Evolutionary conservation across 306 rosid genomes (phyloP), one percentile per base, ranked within the genome.

Genomic region (Dalbergia cultrata): DNA sequence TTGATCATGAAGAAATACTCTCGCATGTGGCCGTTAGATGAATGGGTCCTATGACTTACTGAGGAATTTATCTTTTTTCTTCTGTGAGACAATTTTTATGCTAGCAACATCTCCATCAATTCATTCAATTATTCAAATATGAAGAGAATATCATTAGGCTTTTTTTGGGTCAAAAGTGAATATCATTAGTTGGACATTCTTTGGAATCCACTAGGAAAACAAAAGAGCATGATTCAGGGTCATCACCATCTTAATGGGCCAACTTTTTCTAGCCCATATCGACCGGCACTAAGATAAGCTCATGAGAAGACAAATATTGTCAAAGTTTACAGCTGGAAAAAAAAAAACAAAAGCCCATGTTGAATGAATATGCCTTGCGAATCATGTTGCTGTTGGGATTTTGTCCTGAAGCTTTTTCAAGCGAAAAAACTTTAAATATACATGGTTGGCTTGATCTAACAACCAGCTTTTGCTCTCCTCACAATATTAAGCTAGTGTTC

Each of bases 161-260:
- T 26, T 26, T 26, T 26, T 26, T 26, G 31, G 31, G 31, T 26
- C 31, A 26, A 26, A 5, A 37, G 41, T 43, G 47, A 43, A 43
- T 1, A 7, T 43, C 12, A 7, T 7, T 7, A 43, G 47, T 7
- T 43, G 47, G 47, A 9, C 47, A 2, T 43, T 7, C 12, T 43
- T 43, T 37, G 41, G 41, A 37, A 43, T 43, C 14, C 13, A 12
- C 64, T 9, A 59, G 16, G 37, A 22, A 22, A 21, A 59, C 64
- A 19, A 59, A 59, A 11, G 8, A 60, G 66, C n/a, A 60, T 60
- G 66, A 26, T 60, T 26, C 22, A 22, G n/a, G 66, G 5, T 58
- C 62, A 57, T 26, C 65, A 59, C 22, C 66, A 60, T 58, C 66
- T 54, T 54, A 13, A 60, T 60, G 31, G 39, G 8, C 66, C 66